Percentiles rank a stretch among this genome's conserved stretches.
These are phyloP conservation scores for Neobulgaria alba DNA, from an alignment of 2,329 filamentous ascomycete species.

Conservation along the genomic window DNA sequence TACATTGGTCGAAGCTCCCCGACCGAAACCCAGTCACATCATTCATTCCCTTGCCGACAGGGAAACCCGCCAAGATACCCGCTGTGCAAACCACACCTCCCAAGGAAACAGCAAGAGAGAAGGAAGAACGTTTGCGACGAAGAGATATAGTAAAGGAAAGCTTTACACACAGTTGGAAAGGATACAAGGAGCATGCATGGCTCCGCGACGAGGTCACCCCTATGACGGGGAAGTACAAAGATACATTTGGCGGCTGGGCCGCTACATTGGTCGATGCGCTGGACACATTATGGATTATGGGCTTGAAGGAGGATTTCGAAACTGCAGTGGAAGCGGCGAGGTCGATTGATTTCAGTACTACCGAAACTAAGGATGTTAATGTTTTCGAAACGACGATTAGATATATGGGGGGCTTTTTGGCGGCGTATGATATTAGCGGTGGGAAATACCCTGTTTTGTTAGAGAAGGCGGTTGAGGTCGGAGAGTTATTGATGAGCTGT, in stretches of 20 bases:
- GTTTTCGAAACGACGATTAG: slow-evolving; percentile 88
- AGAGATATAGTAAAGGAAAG: slow-evolving; percentile 23
- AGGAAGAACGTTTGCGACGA: slow-evolving; percentile 18
- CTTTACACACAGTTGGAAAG: slow-evolving; percentile 54
- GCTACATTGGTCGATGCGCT: slow-evolving; percentile 77
- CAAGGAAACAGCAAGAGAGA: slow-evolving; percentile 16
- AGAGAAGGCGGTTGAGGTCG: slow-evolving; percentile 62
- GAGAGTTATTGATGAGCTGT: slow-evolving; percentile 60
- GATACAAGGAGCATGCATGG: slow-evolving; percentile 75
- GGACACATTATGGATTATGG: slow-evolving; percentile 85
- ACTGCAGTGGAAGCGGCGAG: slow-evolving; percentile 61
- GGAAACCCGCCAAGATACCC: slow-evolving; percentile 21
- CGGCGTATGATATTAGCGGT: slow-evolving; percentile 79
- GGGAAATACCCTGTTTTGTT: slow-evolving; percentile 58
- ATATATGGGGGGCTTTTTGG: slow-evolving; percentile 78
- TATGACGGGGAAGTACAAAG: slow-evolving; percentile 54
- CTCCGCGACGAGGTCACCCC: slow-evolving; percentile 80
- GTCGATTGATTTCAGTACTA: slow-evolving; percentile 76
- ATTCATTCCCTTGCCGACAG: slow-evolving; percentile 23
- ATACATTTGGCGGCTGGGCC: slow-evolving; percentile 89
- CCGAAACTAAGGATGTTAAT: slow-evolving; percentile 23
- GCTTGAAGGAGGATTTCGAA: slow-evolving; percentile 68
- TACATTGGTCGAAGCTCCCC: slow-evolving; percentile 32
- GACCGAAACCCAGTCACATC: slow-evolving; percentile 23
- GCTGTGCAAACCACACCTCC: slow-evolving; percentile 19